phyloP scores from a whole-genome alignment of 2,329 filamentous ascomycete species.

The Hortaea werneckii region DNA sequence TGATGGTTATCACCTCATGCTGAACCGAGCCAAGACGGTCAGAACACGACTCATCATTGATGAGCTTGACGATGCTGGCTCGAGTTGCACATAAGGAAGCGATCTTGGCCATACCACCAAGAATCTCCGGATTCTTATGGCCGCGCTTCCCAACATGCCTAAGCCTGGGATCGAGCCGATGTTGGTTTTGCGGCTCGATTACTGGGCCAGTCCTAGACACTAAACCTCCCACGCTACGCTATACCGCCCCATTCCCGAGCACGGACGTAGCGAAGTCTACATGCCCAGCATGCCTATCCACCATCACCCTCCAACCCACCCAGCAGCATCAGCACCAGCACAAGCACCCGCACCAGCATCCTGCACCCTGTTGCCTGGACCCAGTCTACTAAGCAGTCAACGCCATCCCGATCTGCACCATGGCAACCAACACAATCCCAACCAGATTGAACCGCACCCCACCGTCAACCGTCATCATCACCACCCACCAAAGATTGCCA shows the following conservation, averaged over 20 bases:
- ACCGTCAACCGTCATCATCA: too few species aligned
- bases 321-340: not conserved
- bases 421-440: not conserved
- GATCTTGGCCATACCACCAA: not conserved
- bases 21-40: too few species aligned
- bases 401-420: not conserved
- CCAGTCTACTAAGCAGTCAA: not conserved
- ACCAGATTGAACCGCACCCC: not conserved
- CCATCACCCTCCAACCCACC: not conserved
- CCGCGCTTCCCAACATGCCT: too few species aligned
- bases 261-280: not conserved
- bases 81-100: not conserved
- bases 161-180: too few species aligned
- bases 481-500: too few species aligned
- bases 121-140: not conserved
- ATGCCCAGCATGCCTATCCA: not conserved
- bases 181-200: too few species aligned
- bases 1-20: not conserved
- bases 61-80: not conserved
- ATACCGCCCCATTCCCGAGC: not conserved
- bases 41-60: not conserved
- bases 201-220: too few species aligned
- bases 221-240: not conserved
- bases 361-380: not conserved
- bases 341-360: not conserved